These are phyloP conservation scores for Casaregolazyma suthepensis DNA, from an alignment of 1,139 yeast genomes.

Conservation along the genomic window DNA sequence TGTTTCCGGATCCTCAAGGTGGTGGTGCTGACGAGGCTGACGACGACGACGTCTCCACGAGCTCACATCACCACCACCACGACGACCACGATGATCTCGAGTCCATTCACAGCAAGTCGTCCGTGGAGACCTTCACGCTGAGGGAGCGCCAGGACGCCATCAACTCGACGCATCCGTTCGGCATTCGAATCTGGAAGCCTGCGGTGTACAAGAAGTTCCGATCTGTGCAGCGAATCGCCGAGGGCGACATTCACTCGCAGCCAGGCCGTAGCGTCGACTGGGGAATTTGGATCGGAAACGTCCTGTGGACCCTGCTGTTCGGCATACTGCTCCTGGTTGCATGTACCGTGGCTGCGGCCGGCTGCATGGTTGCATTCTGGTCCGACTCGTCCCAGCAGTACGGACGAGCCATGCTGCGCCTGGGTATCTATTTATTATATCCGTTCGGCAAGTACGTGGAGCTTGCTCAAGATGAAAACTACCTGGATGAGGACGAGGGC, in stretches of 20 bases:
- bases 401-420: slow-evolving; percentile 51
- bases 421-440: slow-evolving; percentile 65
- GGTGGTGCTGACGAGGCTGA: slow-evolving; percentile 3
- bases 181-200: slow-evolving; percentile 98
- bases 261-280: slow-evolving; percentile 50
- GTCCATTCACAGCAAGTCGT: slow-evolving; percentile 40
- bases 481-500: slow-evolving; percentile 78
- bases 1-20: neutral
- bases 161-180: slow-evolving; percentile 94
- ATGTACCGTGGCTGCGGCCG: slow-evolving; percentile 54
- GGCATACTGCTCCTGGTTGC: slow-evolving; percentile 56
- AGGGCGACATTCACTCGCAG: slow-evolving; percentile 86
- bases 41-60: slow-evolving; percentile 14
- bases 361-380: slow-evolving; percentile 30
- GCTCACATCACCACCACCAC: slow-evolving; percentile 5
- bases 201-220: slow-evolving; percentile 89
- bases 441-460: slow-evolving; percentile 92
- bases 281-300: slow-evolving; percentile 65
- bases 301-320: slow-evolving; percentile 67
- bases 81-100: slow-evolving; percentile 31
- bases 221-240: slow-evolving; percentile 87
- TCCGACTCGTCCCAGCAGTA: slow-evolving; percentile 46
- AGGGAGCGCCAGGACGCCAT: slow-evolving; percentile 94
- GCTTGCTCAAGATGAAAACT: slow-evolving; percentile 69
- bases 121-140: slow-evolving; percentile 79